A percentile compares a stretch with the other conserved stretches of the same genome.
Evolutionary conservation across 495 filamentous ascomycete species (phyloP).

Genomic region (Aspergillus nidulans): DNA sequence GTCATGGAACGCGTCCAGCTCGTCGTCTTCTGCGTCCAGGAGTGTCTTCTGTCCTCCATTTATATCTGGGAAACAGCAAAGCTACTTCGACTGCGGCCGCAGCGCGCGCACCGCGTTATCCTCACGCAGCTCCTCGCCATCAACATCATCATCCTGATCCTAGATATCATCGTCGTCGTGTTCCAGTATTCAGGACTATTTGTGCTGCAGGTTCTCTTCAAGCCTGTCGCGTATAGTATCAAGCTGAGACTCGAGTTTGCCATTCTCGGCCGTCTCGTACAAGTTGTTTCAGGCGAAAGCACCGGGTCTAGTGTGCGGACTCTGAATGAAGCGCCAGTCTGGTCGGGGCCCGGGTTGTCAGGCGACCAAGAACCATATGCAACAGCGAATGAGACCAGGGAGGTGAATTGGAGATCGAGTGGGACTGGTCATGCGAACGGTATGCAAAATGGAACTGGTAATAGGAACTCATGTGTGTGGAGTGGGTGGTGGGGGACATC

Average conservation of each 20-base stretch:
- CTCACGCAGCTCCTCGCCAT: slow-evolving; percentile 43
- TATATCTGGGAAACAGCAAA: slow-evolving; percentile 50
- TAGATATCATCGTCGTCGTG: slow-evolving; percentile 44
- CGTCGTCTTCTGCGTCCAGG: slow-evolving; percentile 51
- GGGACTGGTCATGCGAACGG: no score
- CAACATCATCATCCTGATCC: slow-evolving; percentile 45
- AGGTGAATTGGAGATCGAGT: no score
- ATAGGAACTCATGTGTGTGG: no score
- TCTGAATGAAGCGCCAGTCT: background rate
- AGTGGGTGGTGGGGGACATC: no score
- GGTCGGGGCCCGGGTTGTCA: background rate
- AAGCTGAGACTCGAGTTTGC: slow-evolving; percentile 53
- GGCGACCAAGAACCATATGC: no score
- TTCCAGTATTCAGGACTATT: slow-evolving; percentile 45
- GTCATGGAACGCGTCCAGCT: slow-evolving; percentile 52
- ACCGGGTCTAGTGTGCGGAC: background rate
- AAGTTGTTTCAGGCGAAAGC: background rate
- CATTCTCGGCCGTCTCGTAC: slow-evolving; percentile 45
- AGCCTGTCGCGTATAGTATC: slow-evolving; percentile 48
- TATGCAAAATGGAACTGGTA: no score
- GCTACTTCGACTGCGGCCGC: slow-evolving; percentile 36
- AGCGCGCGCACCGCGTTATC: slow-evolving; percentile 19
- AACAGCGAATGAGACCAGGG: no score
- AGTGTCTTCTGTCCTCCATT: slow-evolving; percentile 50
- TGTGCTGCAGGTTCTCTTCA: slow-evolving; percentile 46